A percentile compares a stretch with the other conserved stretches of the same genome.
Evolutionary conservation across 75 land plant genomes (phyloP).

Genomic region (Cunninghamia lanceolata): DNA sequence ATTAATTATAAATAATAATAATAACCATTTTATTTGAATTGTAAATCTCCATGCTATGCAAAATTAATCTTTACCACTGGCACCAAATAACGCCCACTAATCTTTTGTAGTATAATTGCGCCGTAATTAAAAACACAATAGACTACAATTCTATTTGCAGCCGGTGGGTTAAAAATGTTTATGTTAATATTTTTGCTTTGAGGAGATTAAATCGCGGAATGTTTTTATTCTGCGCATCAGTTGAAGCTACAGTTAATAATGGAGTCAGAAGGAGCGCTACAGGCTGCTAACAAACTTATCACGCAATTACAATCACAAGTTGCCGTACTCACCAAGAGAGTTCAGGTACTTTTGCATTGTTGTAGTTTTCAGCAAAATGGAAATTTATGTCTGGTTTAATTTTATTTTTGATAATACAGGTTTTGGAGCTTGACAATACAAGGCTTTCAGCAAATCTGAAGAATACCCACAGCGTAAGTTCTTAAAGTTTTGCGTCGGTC

Average conservation of each 20-base stretch:
- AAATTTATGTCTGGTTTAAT: neutral
- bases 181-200: no score
- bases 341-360: neutral
- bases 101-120: no score
- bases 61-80: no score
- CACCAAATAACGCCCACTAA: no score
- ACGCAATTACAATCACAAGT: neutral
- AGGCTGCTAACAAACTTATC: neutral
- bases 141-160: no score
- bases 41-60: no score
- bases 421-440: slow-evolving; percentile 2
- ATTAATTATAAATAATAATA: no score
- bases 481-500: neutral
- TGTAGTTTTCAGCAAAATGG: neutral
- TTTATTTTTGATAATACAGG: neutral
- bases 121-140: no score
- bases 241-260: neutral
- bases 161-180: no score
- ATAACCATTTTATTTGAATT: no score
- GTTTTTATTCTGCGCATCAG: neutral
- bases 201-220: neutral
- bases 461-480: neutral
- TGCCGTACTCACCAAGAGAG: neutral
- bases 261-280: neutral
- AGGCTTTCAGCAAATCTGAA: neutral